These are phyloP conservation scores for Chaetomium tenue DNA, from an alignment of 495 filamentous ascomycete species.

Conservation along the genomic window DNA sequence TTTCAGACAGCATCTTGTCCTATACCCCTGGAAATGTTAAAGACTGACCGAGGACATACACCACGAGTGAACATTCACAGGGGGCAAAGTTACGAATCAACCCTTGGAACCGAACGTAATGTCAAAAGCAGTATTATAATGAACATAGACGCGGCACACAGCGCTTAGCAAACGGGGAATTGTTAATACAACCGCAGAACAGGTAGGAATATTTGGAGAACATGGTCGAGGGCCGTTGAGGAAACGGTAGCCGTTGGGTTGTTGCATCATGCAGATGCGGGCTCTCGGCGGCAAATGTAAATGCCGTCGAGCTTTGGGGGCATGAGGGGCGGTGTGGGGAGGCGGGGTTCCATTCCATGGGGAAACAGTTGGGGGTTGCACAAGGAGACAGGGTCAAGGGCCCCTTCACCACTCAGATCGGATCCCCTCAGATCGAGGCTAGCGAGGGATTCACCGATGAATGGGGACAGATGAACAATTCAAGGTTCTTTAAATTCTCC, in stretches of 20 bases:
- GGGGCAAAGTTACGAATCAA: background rate
- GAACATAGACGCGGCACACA: background rate
- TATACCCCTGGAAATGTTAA: background rate
- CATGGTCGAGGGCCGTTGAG: background rate
- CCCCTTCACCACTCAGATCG: too few relatives aligned
- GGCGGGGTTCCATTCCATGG: slow-evolving; percentile 11
- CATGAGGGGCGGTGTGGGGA: background rate
- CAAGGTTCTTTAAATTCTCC: too few relatives aligned
- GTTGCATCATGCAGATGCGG: background rate
- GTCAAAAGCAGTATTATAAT: background rate
- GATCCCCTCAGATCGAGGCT: too few relatives aligned
- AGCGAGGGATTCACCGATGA: too few relatives aligned
- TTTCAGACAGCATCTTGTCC: slow-evolving; percentile 31
- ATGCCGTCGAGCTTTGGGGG: background rate
- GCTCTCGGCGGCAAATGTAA: slow-evolving; percentile 2
- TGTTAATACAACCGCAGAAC: background rate
- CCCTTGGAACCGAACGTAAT: background rate
- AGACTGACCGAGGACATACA: background rate
- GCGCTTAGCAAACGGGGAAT: background rate
- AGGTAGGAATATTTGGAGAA: background rate
- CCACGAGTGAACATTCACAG: background rate
- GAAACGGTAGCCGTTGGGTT: background rate
- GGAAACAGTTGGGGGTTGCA: too few relatives aligned
- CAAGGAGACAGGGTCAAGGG: too few relatives aligned
- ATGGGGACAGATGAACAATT: too few relatives aligned